Evolutionary conservation across 106 monocot species (phyloP), one percentile per base, ranked within the genome.

Genomic region (Ottelia alismoides): DNA sequence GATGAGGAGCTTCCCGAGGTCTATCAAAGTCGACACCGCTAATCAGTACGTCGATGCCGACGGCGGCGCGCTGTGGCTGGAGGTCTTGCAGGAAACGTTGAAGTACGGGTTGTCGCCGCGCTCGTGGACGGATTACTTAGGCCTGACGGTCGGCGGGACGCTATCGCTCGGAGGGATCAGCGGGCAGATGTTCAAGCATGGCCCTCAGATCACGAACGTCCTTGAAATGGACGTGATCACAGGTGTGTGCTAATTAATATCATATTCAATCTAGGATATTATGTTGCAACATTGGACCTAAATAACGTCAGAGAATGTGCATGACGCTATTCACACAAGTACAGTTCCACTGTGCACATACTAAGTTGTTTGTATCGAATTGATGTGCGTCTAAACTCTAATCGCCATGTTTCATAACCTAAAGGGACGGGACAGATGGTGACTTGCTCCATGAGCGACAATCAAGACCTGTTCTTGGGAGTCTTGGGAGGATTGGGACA

Each of bases 151-250:
- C 19, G 85, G 77, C 20, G 85, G 85, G 10, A 86, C 85, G 26
- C 77, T 86, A 1, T 86, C 85, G 1, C 66, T 70, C 25, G 85
- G 60, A 17, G 80, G 85, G 14, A 35, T 80, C 28, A 71, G 85
- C 47, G 85, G 85, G 11, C 85, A 86, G 67, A 58, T 74, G 14
- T 86, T 74, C 70, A 57, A 53, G 22, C 52, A 71, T 29, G 85
- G 85, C 26, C 85, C 85, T 0, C 85, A 86, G 71, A 86, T 86
- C 35, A 47, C 80, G 50, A 74, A 80, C 44, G 80, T 85, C 20
- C 27, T 57, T 44, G 76, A 85, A 43, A 30, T 85, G 22, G 85
- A 85, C 45, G 73, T 85, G 18, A 22, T 80, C 53, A 80, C 69
- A 0, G 80, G 76, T 79, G n/a, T n/a, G n/a, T n/a, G n/a, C n/a